Evolutionary conservation across 352 stramenopile genomes (phyloP).

Genomic region (Pythium rhizo-oryzae): DNA sequence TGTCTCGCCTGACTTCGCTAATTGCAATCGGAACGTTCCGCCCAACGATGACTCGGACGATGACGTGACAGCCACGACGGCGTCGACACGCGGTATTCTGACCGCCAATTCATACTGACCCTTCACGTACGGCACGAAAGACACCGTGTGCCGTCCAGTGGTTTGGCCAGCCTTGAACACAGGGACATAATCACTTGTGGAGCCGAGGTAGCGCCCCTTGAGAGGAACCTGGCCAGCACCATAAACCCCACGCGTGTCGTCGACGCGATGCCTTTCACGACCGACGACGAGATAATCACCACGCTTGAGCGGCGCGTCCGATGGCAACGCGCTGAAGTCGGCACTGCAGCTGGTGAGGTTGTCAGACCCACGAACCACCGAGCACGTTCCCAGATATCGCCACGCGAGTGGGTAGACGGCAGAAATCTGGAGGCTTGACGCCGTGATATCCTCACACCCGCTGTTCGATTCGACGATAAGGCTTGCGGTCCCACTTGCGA

Average conservation of each 20-base stretch:
- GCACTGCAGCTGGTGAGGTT: slow-evolving; percentile 48
- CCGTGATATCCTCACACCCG: slow-evolving; percentile 55
- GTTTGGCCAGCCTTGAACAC: slow-evolving; percentile 60
- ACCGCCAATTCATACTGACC: slow-evolving; percentile 91
- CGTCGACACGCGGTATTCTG: slow-evolving; percentile 63
- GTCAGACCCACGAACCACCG: slow-evolving; percentile 29
- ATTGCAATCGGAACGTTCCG: slow-evolving; percentile 65
- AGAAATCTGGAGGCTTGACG: slow-evolving; percentile 49
- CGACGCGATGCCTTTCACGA: slow-evolving; percentile 66
- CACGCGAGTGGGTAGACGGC: slow-evolving; percentile 56
- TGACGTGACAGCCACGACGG: slow-evolving; percentile 74
- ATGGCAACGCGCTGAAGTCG: slow-evolving; percentile 38
- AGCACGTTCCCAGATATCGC: slow-evolving; percentile 76
- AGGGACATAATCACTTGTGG: slow-evolving; percentile 52
- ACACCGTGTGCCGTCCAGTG: slow-evolving; percentile 84
- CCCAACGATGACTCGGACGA: slow-evolving; percentile 50
- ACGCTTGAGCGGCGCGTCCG: slow-evolving; percentile 53
- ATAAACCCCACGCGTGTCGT: slow-evolving; percentile 54
- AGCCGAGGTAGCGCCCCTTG: slow-evolving; percentile 57
- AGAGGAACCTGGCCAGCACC: slow-evolving; percentile 75
- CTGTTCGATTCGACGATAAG: slow-evolving; percentile 55
- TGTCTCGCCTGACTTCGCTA: slow-evolving; percentile 36
- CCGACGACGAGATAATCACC: slow-evolving; percentile 86
- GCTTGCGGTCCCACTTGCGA: slow-evolving; percentile 31
- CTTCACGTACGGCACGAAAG: slow-evolving; percentile 90